Conservation (phyloP, 2,329 filamentous ascomycete genomes). For the Ampelomyces quisqualis region DNA sequence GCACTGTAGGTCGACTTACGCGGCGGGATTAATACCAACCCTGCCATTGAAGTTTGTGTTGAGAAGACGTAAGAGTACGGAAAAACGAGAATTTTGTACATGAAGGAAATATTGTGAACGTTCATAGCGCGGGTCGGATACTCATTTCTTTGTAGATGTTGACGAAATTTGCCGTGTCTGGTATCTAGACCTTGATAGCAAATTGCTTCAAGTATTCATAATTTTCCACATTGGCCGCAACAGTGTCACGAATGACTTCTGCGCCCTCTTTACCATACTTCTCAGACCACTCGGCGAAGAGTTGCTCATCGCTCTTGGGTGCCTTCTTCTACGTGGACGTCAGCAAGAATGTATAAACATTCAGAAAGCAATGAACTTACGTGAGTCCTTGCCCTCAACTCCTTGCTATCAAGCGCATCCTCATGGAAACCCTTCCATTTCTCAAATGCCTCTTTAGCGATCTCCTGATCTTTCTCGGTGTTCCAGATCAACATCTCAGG, state of each 20-base stretch:
- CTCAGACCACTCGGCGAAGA: conserved; percentile 69
- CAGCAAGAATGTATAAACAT: too few relatives aligned
- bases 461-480: conserved; percentile 66
- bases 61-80: too few relatives aligned
- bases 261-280: conserved; percentile 74
- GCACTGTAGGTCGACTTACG: too few relatives aligned
- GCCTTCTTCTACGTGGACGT: conserved; percentile 55
- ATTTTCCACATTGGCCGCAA: conserved; percentile 69
- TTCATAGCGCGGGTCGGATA: background rate
- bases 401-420: conserved; percentile 82
- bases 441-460: conserved; percentile 76
- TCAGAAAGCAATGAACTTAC: too few relatives aligned
- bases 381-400: conserved; percentile 68
- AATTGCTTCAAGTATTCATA: conserved; percentile 84
- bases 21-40: too few relatives aligned
- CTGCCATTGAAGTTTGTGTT: too few relatives aligned
- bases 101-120: background rate
- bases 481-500: conserved; percentile 84
- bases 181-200: conserved; percentile 55
- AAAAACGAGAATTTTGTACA: too few relatives aligned
- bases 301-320: conserved; percentile 62
- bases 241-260: conserved; percentile 67
- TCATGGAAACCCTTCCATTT: conserved; percentile 98
- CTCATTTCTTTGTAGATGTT: background rate
- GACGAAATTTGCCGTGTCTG: background rate